Conservation (phyloP, 148 eudicot genomes). For the Rhododendron molle region DNA sequence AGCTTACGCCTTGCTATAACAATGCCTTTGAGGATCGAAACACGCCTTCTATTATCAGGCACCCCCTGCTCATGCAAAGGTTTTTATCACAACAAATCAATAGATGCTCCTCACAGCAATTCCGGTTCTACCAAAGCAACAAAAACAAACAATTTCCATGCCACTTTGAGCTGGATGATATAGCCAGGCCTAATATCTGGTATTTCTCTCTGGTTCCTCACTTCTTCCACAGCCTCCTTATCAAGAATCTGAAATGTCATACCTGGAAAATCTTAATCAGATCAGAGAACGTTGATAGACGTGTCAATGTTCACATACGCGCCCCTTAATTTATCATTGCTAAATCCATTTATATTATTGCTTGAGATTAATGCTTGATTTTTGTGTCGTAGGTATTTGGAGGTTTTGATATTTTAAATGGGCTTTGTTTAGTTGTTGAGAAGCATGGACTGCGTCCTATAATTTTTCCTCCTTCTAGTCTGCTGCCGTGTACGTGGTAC, state of each 20-base stretch:
- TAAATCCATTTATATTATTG: too few species aligned
- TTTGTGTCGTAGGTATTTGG: too few species aligned
- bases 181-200: slow-evolving; percentile 92
- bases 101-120: neutral
- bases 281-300: neutral
- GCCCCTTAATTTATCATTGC: too few species aligned
- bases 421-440: too few species aligned
- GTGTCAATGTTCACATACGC: too few species aligned
- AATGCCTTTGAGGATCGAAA: slow-evolving; percentile 69
- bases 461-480: too few species aligned
- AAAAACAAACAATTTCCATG: slow-evolving; percentile 22
- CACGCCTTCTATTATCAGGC: slow-evolving; percentile 75
- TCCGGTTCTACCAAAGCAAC: neutral
- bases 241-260: slow-evolving; percentile 63
- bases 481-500: too few species aligned
- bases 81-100: slow-evolving; percentile 4
- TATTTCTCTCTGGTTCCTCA: slow-evolving; percentile 55
- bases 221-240: slow-evolving; percentile 88
- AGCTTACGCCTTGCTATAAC: slow-evolving; percentile 94
- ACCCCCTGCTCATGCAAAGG: slow-evolving; percentile 54
- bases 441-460: too few species aligned
- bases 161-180: slow-evolving; percentile 88
- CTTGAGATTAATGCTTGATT: too few species aligned
- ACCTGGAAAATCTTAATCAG: neutral
- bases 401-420: too few species aligned